These are phyloP conservation scores for Rheum nobile DNA, from an alignment of 148 eudicot species.

Conservation along the genomic window DNA sequence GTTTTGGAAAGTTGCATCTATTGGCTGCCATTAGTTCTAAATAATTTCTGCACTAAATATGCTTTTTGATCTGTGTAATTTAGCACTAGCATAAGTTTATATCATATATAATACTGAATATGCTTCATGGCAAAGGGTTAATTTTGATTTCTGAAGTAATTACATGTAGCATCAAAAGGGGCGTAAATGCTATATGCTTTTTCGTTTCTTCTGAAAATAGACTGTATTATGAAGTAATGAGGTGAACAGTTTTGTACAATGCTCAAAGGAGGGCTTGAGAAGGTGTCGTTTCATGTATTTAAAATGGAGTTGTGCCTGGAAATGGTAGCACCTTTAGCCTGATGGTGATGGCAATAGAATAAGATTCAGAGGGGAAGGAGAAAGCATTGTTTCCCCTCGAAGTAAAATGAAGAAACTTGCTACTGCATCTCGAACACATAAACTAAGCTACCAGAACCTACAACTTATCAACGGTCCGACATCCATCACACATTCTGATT, in stretches of 20 bases:
- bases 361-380: too few species aligned
- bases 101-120: neutral
- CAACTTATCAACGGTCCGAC: too few species aligned
- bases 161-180: neutral
- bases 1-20: neutral
- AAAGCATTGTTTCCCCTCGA: too few species aligned
- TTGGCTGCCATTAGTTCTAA: neutral
- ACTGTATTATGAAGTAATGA: neutral
- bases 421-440: neutral
- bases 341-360: too few species aligned
- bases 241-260: neutral
- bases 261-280: neutral
- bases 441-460: neutral
- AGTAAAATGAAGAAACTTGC: too few species aligned
- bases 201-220: neutral
- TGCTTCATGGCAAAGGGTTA: neutral
- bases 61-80: neutral
- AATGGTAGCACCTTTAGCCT: too few species aligned
- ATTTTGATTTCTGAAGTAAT: neutral
- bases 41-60: neutral
- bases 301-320: too few species aligned
- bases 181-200: neutral
- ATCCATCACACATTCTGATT: too few species aligned
- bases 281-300: too few species aligned
- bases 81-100: too few species aligned